Conservation (phyloP, 805 yeast genomes). For the Starmerella stellata region DNA sequence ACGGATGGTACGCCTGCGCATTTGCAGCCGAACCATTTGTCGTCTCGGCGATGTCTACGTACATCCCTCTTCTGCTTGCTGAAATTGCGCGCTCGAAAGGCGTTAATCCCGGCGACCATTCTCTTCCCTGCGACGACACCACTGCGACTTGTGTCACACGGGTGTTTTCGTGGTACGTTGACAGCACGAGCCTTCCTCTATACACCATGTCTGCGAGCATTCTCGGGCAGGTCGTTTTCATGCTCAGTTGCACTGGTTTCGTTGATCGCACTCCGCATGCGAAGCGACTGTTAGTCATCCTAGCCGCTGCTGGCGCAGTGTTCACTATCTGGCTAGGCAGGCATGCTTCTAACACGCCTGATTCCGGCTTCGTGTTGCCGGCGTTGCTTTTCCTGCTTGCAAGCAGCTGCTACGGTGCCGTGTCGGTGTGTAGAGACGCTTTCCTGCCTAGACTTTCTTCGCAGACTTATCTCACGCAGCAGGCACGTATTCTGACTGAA, state of each 20-base stretch:
- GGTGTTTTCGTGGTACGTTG: constrained; percentile 33
- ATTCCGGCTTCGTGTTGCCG: constrained; percentile 26
- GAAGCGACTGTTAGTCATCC: constrained; percentile 35
- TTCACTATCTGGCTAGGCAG: constrained; percentile 32
- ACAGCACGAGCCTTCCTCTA: constrained; percentile 55
- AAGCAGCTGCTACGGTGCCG: constrained; percentile 58
- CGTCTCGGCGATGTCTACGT: constrained; percentile 63
- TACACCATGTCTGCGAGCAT: constrained; percentile 61
- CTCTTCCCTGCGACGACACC: constrained; percentile 32
- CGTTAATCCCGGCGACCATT: constrained; percentile 40
- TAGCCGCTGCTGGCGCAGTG: constrained; percentile 43
- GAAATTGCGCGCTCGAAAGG: constrained; percentile 59
- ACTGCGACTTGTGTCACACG: constrained; percentile 32
- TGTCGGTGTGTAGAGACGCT: constrained; percentile 64
- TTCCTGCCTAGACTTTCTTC: constrained; percentile 40
- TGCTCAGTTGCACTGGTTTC: constrained; percentile 55
- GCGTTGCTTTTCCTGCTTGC: constrained; percentile 41
- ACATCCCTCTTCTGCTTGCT: constrained; percentile 53
- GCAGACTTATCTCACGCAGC: not conserved
- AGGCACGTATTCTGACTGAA: constrained; percentile 3
- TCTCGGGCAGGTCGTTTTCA: constrained; percentile 49
- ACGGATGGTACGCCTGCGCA: constrained; percentile 51
- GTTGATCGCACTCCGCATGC: constrained; percentile 43
- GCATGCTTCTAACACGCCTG: constrained; percentile 26
- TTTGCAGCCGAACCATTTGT: constrained; percentile 71